Evolutionary conservation across 139 green algal species (phyloP).

Genomic region (Chlamydomonas applanata): DNA sequence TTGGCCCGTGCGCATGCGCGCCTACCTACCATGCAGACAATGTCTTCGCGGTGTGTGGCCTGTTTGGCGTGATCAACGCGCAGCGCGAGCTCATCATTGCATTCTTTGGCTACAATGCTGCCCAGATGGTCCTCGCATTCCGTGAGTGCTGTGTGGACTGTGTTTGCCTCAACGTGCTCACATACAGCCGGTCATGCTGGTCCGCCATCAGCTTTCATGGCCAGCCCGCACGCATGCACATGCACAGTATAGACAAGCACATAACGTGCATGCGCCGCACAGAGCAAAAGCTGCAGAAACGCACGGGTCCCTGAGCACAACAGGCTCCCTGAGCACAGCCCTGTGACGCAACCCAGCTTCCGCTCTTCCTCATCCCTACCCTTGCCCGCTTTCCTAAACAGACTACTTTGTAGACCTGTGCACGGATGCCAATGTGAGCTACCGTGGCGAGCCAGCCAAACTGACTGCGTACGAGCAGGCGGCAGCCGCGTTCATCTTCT

Average conservation of each 20-base stretch:
- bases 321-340: no score
- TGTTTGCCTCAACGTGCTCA: no score
- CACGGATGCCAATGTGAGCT: constrained; percentile 43
- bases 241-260: no score
- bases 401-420: constrained; percentile 67
- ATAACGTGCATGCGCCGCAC: no score
- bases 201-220: no score
- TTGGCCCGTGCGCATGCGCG: background rate
- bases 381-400: background rate
- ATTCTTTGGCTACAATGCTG: constrained; percentile 80
- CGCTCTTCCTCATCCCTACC: constrained; percentile 40
- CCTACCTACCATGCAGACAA: constrained; percentile 37
- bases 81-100: constrained; percentile 68
- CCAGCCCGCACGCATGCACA: background rate
- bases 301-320: no score
- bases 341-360: no score
- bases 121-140: constrained; percentile 59
- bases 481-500: constrained; percentile 67
- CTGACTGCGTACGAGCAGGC: constrained; percentile 62
- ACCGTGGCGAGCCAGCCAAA: constrained; percentile 45
- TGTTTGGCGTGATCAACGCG: constrained; percentile 68
- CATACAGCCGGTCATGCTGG: no score
- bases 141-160: no score
- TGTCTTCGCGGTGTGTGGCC: constrained; percentile 65
- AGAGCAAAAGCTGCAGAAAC: no score